A percentile compares a stretch with the other conserved stretches of the same genome.
Conservation (phyloP, 2,329 filamentous ascomycete species). For the Thelonectria discophora region DNA sequence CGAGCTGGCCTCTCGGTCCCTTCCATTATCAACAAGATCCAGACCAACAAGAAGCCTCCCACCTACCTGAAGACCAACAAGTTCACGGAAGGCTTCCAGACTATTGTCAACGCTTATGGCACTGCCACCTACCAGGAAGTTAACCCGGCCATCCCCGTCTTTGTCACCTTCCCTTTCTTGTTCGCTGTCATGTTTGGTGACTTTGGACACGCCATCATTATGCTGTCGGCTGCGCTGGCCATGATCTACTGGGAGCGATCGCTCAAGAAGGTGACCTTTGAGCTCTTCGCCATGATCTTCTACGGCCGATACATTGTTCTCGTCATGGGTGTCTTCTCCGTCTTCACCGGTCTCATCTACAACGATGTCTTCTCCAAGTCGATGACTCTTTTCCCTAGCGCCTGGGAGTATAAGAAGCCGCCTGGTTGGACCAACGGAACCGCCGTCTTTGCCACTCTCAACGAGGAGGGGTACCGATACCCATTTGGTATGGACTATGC, state of each 20-base stretch:
- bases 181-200: conserved; percentile 99
- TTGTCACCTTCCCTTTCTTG: conserved; percentile 98
- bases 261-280: conserved; percentile 90
- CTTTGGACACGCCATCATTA: conserved; percentile 90
- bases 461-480: conserved; percentile 79
- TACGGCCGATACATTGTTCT: conserved; percentile 98
- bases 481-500: conserved; percentile 95
- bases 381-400: conserved; percentile 86
- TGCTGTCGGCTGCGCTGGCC: conserved; percentile 81
- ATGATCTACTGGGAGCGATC: conserved; percentile 98
- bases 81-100: conserved; percentile 98
- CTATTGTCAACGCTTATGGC: conserved; percentile 98
- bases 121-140: conserved; percentile 97
- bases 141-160: conserved; percentile 93
- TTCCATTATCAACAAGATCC: conserved; percentile 97
- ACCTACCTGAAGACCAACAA: conserved; percentile 99
- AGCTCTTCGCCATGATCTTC: conserved; percentile 98
- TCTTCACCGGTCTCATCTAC: conserved; percentile 97
- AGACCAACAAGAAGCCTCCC: conserved; percentile 95
- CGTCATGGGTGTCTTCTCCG: conserved; percentile 96
- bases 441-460: conserved; percentile 72
- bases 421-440: conserved; percentile 71
- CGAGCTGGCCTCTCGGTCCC: conserved; percentile 95
- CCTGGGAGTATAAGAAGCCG: conserved; percentile 83
- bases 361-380: conserved; percentile 97